Evolutionary conservation across 2,329 filamentous ascomycete species (phyloP).

Genomic region (Arthroderma sp.): DNA sequence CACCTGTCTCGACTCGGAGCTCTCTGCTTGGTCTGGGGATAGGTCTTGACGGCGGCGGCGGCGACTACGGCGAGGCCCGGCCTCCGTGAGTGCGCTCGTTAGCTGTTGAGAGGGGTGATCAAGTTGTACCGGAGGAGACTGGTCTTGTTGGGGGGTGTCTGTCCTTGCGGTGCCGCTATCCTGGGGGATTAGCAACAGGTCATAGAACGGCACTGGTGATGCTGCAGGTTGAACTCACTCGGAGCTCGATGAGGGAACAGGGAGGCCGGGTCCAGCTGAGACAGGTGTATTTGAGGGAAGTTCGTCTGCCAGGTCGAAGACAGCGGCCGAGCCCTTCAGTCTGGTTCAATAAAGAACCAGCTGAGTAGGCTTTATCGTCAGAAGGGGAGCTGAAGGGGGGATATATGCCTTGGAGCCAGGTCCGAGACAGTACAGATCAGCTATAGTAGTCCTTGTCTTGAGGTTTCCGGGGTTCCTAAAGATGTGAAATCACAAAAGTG

Average conservation of each 20-base stretch:
- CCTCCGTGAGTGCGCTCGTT: background rate
- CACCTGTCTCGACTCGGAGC: conserved; percentile 16
- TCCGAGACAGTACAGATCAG: background rate
- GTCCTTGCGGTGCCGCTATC: conserved; percentile 1
- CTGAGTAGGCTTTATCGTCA: conserved; percentile 27
- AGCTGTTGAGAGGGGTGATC: conserved; percentile 1
- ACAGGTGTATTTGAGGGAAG: conserved; percentile 43
- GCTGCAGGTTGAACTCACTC: conserved; percentile 32
- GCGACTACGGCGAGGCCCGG: conserved; percentile 9
- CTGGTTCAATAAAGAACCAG: conserved; percentile 36
- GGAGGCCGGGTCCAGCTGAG: conserved; percentile 57
- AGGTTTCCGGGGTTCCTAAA: background rate
- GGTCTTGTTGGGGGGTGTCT: background rate
- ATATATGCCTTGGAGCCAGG: conserved; percentile 3
- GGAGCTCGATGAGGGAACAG: conserved; percentile 46
- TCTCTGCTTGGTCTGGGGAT: conserved; percentile 19
- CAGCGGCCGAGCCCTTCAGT: conserved; percentile 34
- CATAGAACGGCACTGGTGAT: background rate
- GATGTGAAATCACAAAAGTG: background rate
- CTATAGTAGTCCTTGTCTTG: background rate
- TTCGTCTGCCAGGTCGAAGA: conserved; percentile 63
- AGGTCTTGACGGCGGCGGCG: conserved; percentile 25
- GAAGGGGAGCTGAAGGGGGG: background rate
- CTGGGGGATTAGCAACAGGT: conserved; percentile 14
- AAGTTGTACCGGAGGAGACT: conserved; percentile 7